Base-by-base conservation (phyloP, 169 alveolate species). In the Toxoplasma gondii region DNA sequence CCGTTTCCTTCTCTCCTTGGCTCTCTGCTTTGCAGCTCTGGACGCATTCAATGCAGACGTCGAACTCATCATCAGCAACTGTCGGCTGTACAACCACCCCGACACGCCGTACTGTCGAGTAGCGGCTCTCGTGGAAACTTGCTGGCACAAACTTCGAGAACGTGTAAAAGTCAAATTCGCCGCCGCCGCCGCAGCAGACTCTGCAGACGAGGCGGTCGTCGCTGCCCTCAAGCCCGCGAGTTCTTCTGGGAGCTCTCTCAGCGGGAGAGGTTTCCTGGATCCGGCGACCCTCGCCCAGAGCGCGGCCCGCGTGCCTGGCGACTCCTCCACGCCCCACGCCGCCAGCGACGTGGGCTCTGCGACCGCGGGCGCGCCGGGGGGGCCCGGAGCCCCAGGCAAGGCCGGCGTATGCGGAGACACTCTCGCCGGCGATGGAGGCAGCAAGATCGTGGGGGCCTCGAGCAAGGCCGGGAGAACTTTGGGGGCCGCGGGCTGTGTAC, bases 81-180 rank as follows among this genome's bases (percentile, higher is more conserved):
- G 94, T 29, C 94, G 94, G 0, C 94, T 91, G 70, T 91, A 91
- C 83, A 91, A 91, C 67, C 90, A 80, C 16, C 94, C 94, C 0
- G 94, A 91, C 70, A 91, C 94, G 7, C 94, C 94, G 49, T 91
- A 70, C 64, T 91, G 94, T 44, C 49, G 94, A 9, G 94, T 84
- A 0, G 94, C 94, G 7, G 80, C 91, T 0, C 45, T 91, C 17
- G 94, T 91, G 22, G 94, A 91, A 91, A 19, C 64, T 24, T 91
- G 94, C 64, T 91, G 94, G 94, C 80, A 45, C 17, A 91, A 91
- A 38, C 74, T 91, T 16, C 54, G 94, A 54, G 94, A 91, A 41
- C 80, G 94, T 0, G 84, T 91, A 17, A 43, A 58, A 38, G 94
- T 82, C 31, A 91, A 91, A 84, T 91, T 80, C 67, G 94, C 84